These are phyloP conservation scores for Nakazawaea laoshanensis DNA, from an alignment of 805 yeast species.

Conservation along the genomic window DNA sequence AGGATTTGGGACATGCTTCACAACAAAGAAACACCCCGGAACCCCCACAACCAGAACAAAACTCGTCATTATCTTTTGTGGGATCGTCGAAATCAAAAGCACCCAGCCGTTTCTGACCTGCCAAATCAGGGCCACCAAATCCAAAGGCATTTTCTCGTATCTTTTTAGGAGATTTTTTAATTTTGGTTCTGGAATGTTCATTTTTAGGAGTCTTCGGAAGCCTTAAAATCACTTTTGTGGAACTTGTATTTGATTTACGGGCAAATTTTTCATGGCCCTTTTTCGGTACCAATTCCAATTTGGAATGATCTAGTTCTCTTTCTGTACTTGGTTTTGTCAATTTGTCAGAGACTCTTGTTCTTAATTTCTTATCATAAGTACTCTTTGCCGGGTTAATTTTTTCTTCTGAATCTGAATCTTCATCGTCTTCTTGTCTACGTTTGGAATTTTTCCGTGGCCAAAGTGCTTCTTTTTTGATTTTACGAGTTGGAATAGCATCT, in stretches of 20 bases:
- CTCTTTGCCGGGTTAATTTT: slow-evolving; percentile 9
- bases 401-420: slow-evolving; percentile 12
- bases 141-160: slow-evolving; percentile 30
- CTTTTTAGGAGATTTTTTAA: slow-evolving; percentile 12
- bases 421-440: not conserved
- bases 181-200: slow-evolving; percentile 2
- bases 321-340: slow-evolving; percentile 24
- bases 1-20: slow-evolving; percentile 86
- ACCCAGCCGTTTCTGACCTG: slow-evolving; percentile 22
- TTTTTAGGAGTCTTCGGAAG: slow-evolving; percentile 11
- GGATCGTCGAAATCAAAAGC: slow-evolving; percentile 21
- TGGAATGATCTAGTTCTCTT: slow-evolving; percentile 11
- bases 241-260: slow-evolving; percentile 2
- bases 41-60: slow-evolving; percentile 84
- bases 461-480: slow-evolving; percentile 45
- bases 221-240: not conserved
- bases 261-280: slow-evolving; percentile 13
- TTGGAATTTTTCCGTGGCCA: slow-evolving; percentile 33
- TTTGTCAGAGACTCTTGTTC: slow-evolving; percentile 24
- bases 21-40: slow-evolving; percentile 89
- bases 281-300: slow-evolving; percentile 10
- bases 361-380: slow-evolving; percentile 17
- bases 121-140: slow-evolving; percentile 24
- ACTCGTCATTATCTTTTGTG: slow-evolving; percentile 64
- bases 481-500: slow-evolving; percentile 57